phyloP scores from a whole-genome alignment of 2,329 filamentous ascomycete genomes.

The Lachnellula hyalina region DNA sequence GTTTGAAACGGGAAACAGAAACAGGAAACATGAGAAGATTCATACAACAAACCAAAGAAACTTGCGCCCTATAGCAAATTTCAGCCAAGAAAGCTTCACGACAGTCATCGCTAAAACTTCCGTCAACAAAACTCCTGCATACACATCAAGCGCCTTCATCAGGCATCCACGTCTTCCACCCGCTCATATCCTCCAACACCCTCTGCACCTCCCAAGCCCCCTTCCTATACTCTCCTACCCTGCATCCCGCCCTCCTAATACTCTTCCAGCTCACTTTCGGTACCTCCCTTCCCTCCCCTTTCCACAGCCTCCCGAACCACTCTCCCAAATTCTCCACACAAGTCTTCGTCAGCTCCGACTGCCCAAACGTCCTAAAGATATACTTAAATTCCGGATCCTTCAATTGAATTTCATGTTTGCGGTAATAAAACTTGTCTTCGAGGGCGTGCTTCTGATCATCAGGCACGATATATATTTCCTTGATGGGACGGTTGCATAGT shows the following conservation, averaged over 20 bases:
- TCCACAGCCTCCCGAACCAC: constrained; percentile 17
- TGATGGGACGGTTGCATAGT: constrained; percentile 10
- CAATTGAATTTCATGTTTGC: constrained; percentile 12
- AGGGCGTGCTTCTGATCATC: constrained; percentile 16
- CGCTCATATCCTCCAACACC: constrained; percentile 15
- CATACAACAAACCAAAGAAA: too few relatives aligned
- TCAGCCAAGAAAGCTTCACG: too few relatives aligned
- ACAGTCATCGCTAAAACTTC: too few relatives aligned
- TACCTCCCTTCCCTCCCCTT: background rate
- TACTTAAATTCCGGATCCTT: constrained; percentile 10
- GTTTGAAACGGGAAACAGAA: too few relatives aligned
- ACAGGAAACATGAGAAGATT: too few relatives aligned
- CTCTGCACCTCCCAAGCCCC: constrained; percentile 16
- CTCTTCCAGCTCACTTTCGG: constrained; percentile 16
- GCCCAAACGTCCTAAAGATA: constrained; percentile 3
- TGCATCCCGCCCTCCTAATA: constrained; percentile 11
- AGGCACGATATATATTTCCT: constrained; percentile 15
- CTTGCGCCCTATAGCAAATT: too few relatives aligned
- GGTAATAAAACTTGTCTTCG: constrained; percentile 17
- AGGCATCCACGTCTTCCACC: constrained; percentile 18
- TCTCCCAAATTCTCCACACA: constrained; percentile 10
- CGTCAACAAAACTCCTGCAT: too few relatives aligned
- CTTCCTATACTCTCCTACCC: constrained; percentile 14
- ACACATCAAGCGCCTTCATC: too few relatives aligned
- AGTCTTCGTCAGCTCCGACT: constrained; percentile 7